Evolutionary conservation across 139 green algal genomes (phyloP), one percentile per base, ranked within the genome.

Genomic region (Desmodesmus armatus): DNA sequence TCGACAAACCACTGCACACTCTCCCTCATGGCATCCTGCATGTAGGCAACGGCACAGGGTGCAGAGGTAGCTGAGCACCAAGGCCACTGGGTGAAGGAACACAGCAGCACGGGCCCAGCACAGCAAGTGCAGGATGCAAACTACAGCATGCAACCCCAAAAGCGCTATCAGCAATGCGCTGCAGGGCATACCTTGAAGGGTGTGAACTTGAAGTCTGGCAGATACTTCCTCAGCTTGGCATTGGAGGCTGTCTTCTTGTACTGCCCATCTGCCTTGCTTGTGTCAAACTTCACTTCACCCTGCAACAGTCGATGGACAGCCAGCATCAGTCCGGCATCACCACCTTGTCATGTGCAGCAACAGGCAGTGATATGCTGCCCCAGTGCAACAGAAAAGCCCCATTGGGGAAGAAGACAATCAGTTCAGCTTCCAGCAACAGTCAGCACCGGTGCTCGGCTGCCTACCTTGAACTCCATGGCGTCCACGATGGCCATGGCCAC

Each of bases 171-270:
- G n/a, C n/a, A n/a, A n/a, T n/a, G n/a, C n/a, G n/a, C n/a, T n/a
- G n/a, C 71, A 79, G 25, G 23, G 71, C 71, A 21, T 21, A 11
- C n/a, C 35, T 82, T 77, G 40, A 92, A 87, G 33, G 80, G 85
- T 58, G 90, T 93, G 84, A 91, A 93, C 86, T 90, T 88, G 82
- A 91, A 93, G 78, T 91, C 90, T 27, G 88, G 88, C 41, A 91
- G 75, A 70, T 90, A 91, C 78, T 82, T 84, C 5, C 88, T 75
- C 23, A 93, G 73, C 82, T 92, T 92, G 44, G 72, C 67, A 65
- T 93, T 93, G 49, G 80, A 87, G 7, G 83, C 85, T 9, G 90
- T 93, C 87, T 93, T 93, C 82, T 93, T 92, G 78, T 85, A 90
- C 83, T 93, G 90, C 27, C 90, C 90, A 66, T 93, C 90, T n/a